A percentile compares a stretch with the other conserved stretches of the same genome.
Conservation (phyloP, 352 stramenopile genomes). For the Chrysophaeum taylorii region DNA sequence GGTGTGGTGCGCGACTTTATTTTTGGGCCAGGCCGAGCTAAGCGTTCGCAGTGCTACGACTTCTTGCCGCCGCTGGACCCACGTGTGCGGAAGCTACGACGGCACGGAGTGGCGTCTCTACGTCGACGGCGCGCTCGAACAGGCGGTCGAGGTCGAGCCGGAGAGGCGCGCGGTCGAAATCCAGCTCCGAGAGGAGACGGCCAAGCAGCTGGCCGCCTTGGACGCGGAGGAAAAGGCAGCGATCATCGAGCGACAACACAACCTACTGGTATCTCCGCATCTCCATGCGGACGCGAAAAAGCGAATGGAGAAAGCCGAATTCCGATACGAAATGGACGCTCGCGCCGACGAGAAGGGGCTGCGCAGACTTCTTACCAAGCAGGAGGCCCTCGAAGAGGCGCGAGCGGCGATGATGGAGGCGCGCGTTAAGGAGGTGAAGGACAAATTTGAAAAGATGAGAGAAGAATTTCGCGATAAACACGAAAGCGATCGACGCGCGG, state of each 20-base stretch:
- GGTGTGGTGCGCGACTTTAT: slow-evolving; percentile 62
- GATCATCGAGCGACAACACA: slow-evolving; percentile 47
- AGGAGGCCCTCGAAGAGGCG: slow-evolving; percentile 60
- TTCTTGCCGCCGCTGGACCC: slow-evolving; percentile 58
- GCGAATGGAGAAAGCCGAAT: slow-evolving; percentile 65
- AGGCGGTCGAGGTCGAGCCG: slow-evolving; percentile 61
- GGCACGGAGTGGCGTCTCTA: slow-evolving; percentile 66
- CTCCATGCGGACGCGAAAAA: too few relatives aligned
- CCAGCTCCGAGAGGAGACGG: slow-evolving; percentile 34
- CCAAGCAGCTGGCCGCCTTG: slow-evolving; percentile 21
- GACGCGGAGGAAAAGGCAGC: slow-evolving; percentile 30
- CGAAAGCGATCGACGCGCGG: slow-evolving; percentile 41
- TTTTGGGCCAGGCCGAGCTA: slow-evolving; percentile 62
- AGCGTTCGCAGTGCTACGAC: slow-evolving; percentile 45
- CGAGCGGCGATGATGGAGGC: slow-evolving; percentile 50
- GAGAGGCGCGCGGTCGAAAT: slow-evolving; percentile 57
- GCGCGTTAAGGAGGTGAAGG: slow-evolving; percentile 51
- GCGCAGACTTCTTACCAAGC: slow-evolving; percentile 47
- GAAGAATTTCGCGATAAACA: slow-evolving; percentile 51
- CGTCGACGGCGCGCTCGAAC: slow-evolving; percentile 59
- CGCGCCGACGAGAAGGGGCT: slow-evolving; percentile 45
- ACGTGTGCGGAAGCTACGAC: slow-evolving; percentile 72
- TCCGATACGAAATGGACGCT: slow-evolving; percentile 53
- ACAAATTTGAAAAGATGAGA: slow-evolving; percentile 59
- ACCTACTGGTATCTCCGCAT: slow-evolving; percentile 49